Percentiles rank a stretch among this genome's conserved stretches.
These are phyloP conservation scores for Aspergillus heteromorphus DNA, from an alignment of 495 filamentous ascomycete species.

Conservation along the genomic window DNA sequence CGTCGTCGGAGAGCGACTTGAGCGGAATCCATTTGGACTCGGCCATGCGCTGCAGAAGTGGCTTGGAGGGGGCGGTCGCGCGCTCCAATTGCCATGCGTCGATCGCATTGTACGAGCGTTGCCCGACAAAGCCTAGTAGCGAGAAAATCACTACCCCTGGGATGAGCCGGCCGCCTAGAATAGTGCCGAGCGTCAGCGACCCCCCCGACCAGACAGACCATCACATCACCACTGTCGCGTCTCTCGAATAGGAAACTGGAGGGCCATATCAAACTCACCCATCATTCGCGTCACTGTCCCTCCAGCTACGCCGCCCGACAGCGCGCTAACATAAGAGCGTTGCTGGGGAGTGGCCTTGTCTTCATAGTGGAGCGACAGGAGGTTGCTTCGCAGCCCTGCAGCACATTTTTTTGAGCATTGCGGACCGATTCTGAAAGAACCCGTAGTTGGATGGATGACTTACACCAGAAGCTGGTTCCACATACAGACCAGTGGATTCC, in stretches of 20 bases:
- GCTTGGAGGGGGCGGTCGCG: slow-evolving; percentile 30
- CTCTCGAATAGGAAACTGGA: background rate
- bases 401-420: too few species aligned
- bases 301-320: slow-evolving; percentile 68
- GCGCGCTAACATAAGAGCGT: slow-evolving; percentile 54
- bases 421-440: too few species aligned
- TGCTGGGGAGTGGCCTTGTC: slow-evolving; percentile 49
- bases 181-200: too few species aligned
- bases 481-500: slow-evolving; percentile 77
- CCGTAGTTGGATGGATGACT: slow-evolving; percentile 14
- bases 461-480: slow-evolving; percentile 74
- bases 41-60: slow-evolving; percentile 45
- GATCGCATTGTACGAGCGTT: slow-evolving; percentile 51
- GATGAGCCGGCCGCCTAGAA: slow-evolving; percentile 45
- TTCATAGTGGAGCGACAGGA: slow-evolving; percentile 36
- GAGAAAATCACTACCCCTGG: slow-evolving; percentile 62
- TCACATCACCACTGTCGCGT: background rate
- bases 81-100: slow-evolving; percentile 43
- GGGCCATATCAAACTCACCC: slow-evolving; percentile 40
- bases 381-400: slow-evolving; percentile 38
- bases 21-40: slow-evolving; percentile 79
- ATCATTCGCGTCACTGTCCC: slow-evolving; percentile 55
- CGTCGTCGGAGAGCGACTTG: slow-evolving; percentile 65
- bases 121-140: slow-evolving; percentile 54
- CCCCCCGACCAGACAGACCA: too few species aligned